Percentiles rank a stretch among this genome's conserved stretches.
Evolutionary conservation across 805 yeast genomes (phyloP).

Genomic region (Starmera quercuum): DNA sequence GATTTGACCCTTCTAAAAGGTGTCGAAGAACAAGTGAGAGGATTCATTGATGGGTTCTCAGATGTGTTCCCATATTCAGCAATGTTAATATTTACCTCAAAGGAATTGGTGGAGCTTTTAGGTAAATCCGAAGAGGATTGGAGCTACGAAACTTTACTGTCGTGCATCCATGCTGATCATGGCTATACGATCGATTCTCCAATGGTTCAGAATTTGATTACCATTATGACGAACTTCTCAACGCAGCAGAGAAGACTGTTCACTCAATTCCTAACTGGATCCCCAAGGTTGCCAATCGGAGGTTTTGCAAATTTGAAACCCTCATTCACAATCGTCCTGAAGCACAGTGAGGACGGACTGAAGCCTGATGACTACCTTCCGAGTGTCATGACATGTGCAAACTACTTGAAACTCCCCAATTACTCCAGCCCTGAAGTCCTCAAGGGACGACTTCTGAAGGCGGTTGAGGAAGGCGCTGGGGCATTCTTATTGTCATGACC

Average conservation of each 20-base stretch:
- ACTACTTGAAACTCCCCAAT: slow-evolving; percentile 82
- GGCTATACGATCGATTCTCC: slow-evolving; percentile 73
- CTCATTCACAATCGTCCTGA: slow-evolving; percentile 78
- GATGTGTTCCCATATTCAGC: slow-evolving; percentile 75
- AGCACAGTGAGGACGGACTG: slow-evolving; percentile 64
- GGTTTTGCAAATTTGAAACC: slow-evolving; percentile 84
- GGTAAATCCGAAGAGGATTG: slow-evolving; percentile 87
- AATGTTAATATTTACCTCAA: slow-evolving; percentile 60
- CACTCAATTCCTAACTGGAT: slow-evolving; percentile 84
- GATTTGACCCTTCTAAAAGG: slow-evolving; percentile 60
- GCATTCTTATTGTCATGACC: slow-evolving; percentile 74
- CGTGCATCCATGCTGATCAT: slow-evolving; percentile 76
- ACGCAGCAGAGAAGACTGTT: slow-evolving; percentile 58
- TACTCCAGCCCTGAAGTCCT: slow-evolving; percentile 60
- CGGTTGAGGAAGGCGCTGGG: slow-evolving; percentile 83
- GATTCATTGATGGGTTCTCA: slow-evolving; percentile 76
- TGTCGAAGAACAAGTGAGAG: slow-evolving; percentile 50
- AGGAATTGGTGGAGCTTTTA: slow-evolving; percentile 63
- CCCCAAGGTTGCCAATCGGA: slow-evolving; percentile 89
- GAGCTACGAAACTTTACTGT: slow-evolving; percentile 53
- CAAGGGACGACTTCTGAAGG: slow-evolving; percentile 51
- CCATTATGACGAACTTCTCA: slow-evolving; percentile 49
- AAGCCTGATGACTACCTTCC: slow-evolving; percentile 79
- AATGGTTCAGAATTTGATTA: slow-evolving; percentile 53
- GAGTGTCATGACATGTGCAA: slow-evolving; percentile 98